Evolutionary conservation across 768 basidiomycete genomes (phyloP), one percentile per base, ranked within the genome.

Genomic region (Coprinellus micaceus): DNA sequence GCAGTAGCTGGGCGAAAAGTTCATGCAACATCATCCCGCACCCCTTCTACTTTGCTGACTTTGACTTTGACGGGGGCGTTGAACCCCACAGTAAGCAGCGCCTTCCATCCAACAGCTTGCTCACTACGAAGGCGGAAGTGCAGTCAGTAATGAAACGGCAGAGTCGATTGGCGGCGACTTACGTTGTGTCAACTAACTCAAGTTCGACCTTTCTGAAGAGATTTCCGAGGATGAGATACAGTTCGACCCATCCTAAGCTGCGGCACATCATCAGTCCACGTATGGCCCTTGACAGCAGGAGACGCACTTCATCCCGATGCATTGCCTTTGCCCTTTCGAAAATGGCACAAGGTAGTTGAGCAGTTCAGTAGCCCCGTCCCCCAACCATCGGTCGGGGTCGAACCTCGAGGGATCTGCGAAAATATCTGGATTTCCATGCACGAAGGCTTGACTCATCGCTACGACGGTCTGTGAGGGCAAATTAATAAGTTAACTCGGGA

Each of bases 311-410:
- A 77, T 72, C 12, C 77, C 77, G 9, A 80, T 56, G 54, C 78
- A 80, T 45, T 72, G 74, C 26, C 78, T 62, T 9, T 76, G 74
- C 0, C 77, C 78, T 60, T 74, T 77, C 26, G 74, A 75, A 57
- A 80, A 78, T 13, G 72, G 63, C 4, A 77, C 75, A 11, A 79
- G 63, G 53, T 74, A 73, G 22, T 67, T 67, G 12, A 78, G 77
- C 36, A 79, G 69, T n/a, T 71, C 66, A 17, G 67, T 63, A 7
- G 70, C 67, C 44, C 71, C 63, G 12, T 67, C 62, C 21, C 67
- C 63, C 10, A 78, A 65, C 79, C 78, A 81, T 30, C 79, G 65
- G 50, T 78, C 77, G 0, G 78, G 77, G 9, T 60, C 52, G 60
- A 81, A 79, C 12, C 40, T 53, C 19, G 64, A 56, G 0, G 79